Conservation (phyloP, 176 grass and related monocot genomes). For the Eragrostis nindensis region DNA sequence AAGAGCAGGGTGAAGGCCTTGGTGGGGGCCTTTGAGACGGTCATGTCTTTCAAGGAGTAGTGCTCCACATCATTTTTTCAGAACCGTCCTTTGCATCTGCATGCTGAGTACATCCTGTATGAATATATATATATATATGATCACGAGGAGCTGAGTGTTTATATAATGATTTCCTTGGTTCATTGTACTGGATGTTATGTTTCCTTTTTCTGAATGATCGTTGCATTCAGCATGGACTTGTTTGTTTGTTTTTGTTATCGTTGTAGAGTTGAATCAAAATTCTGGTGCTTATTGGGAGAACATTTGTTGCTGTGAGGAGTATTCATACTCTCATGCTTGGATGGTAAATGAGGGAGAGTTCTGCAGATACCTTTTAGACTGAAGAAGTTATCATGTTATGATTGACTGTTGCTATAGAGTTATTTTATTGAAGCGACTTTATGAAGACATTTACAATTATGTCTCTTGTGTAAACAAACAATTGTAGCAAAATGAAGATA, state of each 20-base stretch:
- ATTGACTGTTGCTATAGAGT: too few relatives aligned
- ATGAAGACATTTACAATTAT: too few relatives aligned
- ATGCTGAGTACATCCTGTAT: conserved; percentile 13
- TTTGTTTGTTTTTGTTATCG: conserved; percentile 11
- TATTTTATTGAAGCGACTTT: too few relatives aligned
- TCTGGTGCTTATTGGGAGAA: conserved; percentile 13
- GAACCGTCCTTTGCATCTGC: background rate
- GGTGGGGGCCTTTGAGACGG: conserved; percentile 84
- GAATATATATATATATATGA: conserved; percentile 35
- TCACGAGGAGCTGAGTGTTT: conserved; percentile 27
- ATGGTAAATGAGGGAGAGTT: too few relatives aligned
- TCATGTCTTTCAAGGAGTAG: conserved; percentile 62
- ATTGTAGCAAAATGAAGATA: too few relatives aligned
- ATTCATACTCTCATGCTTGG: too few relatives aligned
- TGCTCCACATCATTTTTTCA: background rate
- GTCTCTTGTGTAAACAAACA: too few relatives aligned
- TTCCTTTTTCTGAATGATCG: conserved; percentile 24
- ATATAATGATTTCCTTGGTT: conserved; percentile 49
- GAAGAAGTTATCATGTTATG: too few relatives aligned
- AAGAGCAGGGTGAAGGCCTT: conserved; percentile 85
- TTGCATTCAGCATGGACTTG: conserved; percentile 4
- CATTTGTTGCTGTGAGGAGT: background rate
- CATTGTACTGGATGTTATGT: conserved; percentile 15
- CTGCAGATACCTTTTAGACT: too few relatives aligned
- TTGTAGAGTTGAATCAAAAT: conserved; percentile 38